phyloP scores from a whole-genome alignment of 2,329 filamentous ascomycete genomes.

The Clarireedia monteithiana region DNA sequence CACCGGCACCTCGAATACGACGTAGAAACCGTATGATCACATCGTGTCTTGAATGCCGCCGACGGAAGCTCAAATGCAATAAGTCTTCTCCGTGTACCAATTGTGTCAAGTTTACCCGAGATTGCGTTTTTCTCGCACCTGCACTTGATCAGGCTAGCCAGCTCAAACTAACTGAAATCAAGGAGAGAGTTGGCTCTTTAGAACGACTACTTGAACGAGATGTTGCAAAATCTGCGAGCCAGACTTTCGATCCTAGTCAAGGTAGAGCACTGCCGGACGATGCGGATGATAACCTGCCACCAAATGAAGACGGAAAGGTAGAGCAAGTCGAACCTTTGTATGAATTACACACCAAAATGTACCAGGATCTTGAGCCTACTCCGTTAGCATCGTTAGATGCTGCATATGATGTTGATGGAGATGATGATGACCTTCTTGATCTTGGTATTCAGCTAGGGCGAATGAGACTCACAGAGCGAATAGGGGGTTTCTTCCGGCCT shows the following conservation, averaged over 20 bases:
- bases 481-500: slow-evolving; percentile 65
- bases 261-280: slow-evolving; percentile 35
- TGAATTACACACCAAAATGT: background rate
- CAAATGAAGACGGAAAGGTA: slow-evolving; percentile 47
- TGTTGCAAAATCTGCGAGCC: slow-evolving; percentile 42
- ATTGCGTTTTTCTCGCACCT: slow-evolving; percentile 35
- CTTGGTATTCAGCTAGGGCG: slow-evolving; percentile 64
- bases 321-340: background rate
- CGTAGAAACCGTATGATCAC: slow-evolving; percentile 58
- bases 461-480: slow-evolving; percentile 65
- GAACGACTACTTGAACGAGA: slow-evolving; percentile 64
- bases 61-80: slow-evolving; percentile 73
- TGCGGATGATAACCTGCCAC: slow-evolving; percentile 36
- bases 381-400: slow-evolving; percentile 57
- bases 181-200: slow-evolving; percentile 67
- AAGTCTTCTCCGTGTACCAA: slow-evolving; percentile 59
- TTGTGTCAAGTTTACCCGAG: slow-evolving; percentile 35
- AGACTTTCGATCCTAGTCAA: slow-evolving; percentile 3
- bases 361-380: slow-evolving; percentile 49
- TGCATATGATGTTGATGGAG: slow-evolving; percentile 57
- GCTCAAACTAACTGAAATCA: slow-evolving; percentile 65
- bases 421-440: slow-evolving; percentile 62
- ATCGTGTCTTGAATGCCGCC: slow-evolving; percentile 63
- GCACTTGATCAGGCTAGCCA: slow-evolving; percentile 60
- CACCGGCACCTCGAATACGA: slow-evolving; percentile 20